Conservation (phyloP, 1,139 yeast genomes). For the Yamadazyma membranifaciens region DNA sequence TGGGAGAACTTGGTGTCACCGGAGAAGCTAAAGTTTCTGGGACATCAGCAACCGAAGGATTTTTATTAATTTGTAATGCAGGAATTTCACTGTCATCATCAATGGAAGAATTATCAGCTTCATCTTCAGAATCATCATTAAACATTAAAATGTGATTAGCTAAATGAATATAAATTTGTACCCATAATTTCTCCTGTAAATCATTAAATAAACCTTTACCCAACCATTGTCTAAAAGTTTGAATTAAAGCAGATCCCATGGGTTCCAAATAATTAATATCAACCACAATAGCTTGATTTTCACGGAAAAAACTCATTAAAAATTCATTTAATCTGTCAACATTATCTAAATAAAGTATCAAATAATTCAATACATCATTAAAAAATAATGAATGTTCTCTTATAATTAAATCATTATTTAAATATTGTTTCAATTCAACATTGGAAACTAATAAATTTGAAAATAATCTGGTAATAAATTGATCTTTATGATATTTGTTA, state of each 20-base stretch:
- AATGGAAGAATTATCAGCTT: constrained; percentile 12
- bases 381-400: constrained; percentile 33
- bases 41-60: neutral
- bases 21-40: neutral
- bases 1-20: constrained; percentile 11
- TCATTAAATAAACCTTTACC: constrained; percentile 31
- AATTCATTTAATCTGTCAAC: constrained; percentile 30
- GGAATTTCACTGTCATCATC: constrained; percentile 15
- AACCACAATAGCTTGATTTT: constrained; percentile 28
- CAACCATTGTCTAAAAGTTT: constrained; percentile 39
- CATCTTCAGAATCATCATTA: constrained; percentile 15
- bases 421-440: constrained; percentile 24
- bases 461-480: constrained; percentile 30
- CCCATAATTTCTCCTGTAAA: constrained; percentile 40
- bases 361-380: constrained; percentile 36
- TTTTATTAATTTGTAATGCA: constrained; percentile 18
- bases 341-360: constrained; percentile 33
- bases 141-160: constrained; percentile 37
- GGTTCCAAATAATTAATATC: constrained; percentile 40
- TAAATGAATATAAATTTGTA: constrained; percentile 38
- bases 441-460: constrained; percentile 34
- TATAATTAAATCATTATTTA: constrained; percentile 24
- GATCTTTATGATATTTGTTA: constrained; percentile 29
- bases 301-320: constrained; percentile 32
- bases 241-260: constrained; percentile 41